phyloP scores from a whole-genome alignment of 768 basidiomycete species.

The Suillus discolor region DNA sequence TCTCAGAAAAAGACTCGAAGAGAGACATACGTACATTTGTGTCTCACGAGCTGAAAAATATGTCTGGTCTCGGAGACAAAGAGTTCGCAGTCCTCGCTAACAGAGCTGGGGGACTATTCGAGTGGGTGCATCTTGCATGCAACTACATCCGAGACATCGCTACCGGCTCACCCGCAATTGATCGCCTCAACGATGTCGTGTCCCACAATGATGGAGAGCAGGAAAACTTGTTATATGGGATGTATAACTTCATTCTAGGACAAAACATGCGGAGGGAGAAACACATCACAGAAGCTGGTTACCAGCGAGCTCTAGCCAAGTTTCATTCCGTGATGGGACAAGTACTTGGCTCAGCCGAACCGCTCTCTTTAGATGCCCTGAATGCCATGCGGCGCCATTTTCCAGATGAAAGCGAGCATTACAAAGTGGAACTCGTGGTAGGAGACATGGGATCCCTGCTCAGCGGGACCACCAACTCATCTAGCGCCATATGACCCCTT shows the following conservation, averaged over 20 bases:
- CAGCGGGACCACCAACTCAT: background rate
- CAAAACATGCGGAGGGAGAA: background rate
- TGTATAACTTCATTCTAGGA: background rate
- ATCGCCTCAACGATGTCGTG: conserved; percentile 3
- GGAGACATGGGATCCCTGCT: conserved; percentile 9
- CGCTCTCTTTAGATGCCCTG: background rate
- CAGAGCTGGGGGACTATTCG: conserved; percentile 11
- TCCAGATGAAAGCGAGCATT: background rate
- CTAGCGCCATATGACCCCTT: conserved; percentile 16
- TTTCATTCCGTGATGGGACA: conserved; percentile 12
- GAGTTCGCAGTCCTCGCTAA: background rate
- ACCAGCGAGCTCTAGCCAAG: background rate
- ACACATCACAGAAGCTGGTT: background rate
- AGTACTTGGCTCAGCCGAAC: conserved; percentile 1
- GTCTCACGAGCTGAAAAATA: background rate
- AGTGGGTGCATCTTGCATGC: conserved; percentile 15
- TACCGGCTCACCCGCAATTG: background rate
- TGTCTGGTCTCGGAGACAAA: background rate
- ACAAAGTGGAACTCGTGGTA: background rate
- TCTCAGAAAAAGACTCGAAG: background rate
- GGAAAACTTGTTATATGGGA: background rate
- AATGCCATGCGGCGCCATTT: background rate
- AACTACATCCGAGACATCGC: background rate
- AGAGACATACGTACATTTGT: conserved; percentile 1
- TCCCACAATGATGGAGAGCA: background rate